Percentiles rank a stretch among this genome's conserved stretches.
Evolutionary conservation across 1,284 basidiomycete genomes (phyloP).

Genomic region (Violaceomyces palustris): DNA sequence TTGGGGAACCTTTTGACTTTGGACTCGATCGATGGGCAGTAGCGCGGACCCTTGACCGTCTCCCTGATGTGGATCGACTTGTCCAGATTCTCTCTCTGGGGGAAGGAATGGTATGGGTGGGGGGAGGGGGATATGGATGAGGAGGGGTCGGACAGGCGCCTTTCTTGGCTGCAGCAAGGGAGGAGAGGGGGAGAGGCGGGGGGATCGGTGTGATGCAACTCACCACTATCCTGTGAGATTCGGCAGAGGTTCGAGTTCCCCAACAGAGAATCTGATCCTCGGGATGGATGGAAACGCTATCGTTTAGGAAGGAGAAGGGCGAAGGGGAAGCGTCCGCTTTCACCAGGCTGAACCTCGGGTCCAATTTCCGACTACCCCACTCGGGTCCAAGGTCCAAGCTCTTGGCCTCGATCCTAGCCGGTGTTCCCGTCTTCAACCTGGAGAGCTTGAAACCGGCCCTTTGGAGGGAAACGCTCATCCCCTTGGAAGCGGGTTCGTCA

Average conservation of each 20-base stretch:
- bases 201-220: too few relatives aligned
- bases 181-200: too few relatives aligned
- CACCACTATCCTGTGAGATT: slow-evolving; percentile 67
- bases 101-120: too few relatives aligned
- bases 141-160: too few relatives aligned
- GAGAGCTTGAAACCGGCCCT: slow-evolving; percentile 73
- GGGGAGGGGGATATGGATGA: too few relatives aligned
- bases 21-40: slow-evolving; percentile 83
- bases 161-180: too few relatives aligned
- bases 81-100: slow-evolving; percentile 63
- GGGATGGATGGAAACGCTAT: slow-evolving; percentile 44
- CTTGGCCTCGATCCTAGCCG: slow-evolving; percentile 67
- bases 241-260: slow-evolving; percentile 67
- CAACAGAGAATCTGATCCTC: slow-evolving; percentile 69
- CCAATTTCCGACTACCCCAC: slow-evolving; percentile 3
- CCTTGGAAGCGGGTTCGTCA: slow-evolving; percentile 55
- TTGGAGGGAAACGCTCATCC: slow-evolving; percentile 69
- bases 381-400: slow-evolving; percentile 63
- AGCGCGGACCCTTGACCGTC: slow-evolving; percentile 81
- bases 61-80: slow-evolving; percentile 77
- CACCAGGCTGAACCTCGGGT: slow-evolving; percentile 18
- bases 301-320: slow-evolving; percentile 35
- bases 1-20: slow-evolving; percentile 75
- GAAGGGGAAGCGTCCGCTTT: slow-evolving; percentile 18
- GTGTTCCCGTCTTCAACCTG: slow-evolving; percentile 82